Percentiles rank a stretch among this genome's conserved stretches.
Evolutionary conservation across 176 grass and related monocot species (phyloP).

Genomic region (Zizania latifolia): DNA sequence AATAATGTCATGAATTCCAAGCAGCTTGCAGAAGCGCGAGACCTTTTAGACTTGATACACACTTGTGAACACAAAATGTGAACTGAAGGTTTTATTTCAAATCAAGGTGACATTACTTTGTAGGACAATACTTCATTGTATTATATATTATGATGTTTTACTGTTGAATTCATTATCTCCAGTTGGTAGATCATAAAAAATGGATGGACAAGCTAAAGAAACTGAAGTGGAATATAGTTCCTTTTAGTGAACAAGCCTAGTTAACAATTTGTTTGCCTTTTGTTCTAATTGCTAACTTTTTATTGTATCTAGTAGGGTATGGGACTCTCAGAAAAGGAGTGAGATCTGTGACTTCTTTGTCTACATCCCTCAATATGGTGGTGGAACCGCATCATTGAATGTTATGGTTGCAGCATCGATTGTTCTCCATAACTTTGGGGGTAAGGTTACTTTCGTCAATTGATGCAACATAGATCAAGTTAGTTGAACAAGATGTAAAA

Average conservation of each 20-base stretch:
- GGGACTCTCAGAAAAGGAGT: constrained; percentile 72
- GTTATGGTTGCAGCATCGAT: constrained; percentile 93
- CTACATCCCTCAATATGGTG: constrained; percentile 89
- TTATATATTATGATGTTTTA: background rate
- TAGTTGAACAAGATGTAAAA: background rate
- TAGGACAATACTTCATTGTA: background rate
- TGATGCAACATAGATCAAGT: background rate
- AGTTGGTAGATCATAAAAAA: background rate
- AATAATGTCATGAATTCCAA: background rate
- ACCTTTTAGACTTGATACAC: background rate
- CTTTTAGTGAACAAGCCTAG: background rate
- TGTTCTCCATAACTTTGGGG: constrained; percentile 77
- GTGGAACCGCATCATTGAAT: constrained; percentile 86
- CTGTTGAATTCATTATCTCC: background rate
- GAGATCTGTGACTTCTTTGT: constrained; percentile 90
- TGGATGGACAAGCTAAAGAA: background rate
- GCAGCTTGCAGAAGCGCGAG: background rate
- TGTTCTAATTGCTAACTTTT: background rate
- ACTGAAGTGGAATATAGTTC: background rate
- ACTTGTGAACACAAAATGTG: background rate
- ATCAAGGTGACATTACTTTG: background rate
- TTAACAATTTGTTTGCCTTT: background rate
- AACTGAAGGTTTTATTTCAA: background rate
- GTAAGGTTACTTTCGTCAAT: constrained; percentile 21
- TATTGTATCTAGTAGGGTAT: constrained; percentile 49